Evolutionary conservation across 176 grass and related monocot species (phyloP).

Genomic region (Calamus simplicifolius): DNA sequence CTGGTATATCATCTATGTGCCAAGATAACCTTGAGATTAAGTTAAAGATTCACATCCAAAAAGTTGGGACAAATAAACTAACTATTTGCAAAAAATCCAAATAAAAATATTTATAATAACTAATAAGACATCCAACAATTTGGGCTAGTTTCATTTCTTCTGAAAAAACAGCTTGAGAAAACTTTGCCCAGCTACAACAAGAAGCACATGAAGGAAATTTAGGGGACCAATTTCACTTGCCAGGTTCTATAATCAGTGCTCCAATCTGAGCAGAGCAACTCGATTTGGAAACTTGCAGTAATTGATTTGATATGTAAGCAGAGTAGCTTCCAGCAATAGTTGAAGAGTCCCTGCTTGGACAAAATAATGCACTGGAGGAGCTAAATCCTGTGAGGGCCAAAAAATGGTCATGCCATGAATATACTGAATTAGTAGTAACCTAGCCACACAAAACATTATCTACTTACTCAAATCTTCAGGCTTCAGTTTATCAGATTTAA

Average conservation of each 20-base stretch:
- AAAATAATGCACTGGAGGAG: constrained; percentile 56
- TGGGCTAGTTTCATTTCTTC: no score
- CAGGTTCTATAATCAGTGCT: constrained; percentile 86
- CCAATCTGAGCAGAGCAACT: constrained; percentile 38
- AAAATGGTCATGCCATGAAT: constrained; percentile 6
- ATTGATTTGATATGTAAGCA: constrained; percentile 51
- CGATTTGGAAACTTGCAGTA: constrained; percentile 39
- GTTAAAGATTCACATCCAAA: no score
- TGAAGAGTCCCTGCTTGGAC: constrained; percentile 46
- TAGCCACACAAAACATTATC: constrained; percentile 26
- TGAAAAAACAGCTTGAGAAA: background rate
- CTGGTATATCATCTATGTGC: no score
- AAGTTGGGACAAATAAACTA: no score
- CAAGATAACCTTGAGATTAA: no score
- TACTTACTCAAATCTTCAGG: constrained; percentile 44
- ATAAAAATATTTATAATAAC: no score
- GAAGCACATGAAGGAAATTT: background rate
- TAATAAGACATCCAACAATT: no score
- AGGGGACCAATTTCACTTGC: constrained; percentile 30
- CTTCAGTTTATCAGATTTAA: constrained; percentile 29
- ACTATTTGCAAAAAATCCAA: no score
- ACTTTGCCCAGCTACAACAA: no score
- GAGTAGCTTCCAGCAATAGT: constrained; percentile 39
- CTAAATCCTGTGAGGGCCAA: constrained; percentile 50
- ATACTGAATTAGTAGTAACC: constrained; percentile 6